Evolutionary conservation across 1,284 basidiomycete genomes (phyloP), one percentile per base, ranked within the genome.

Genomic region (Coniferiporia weirii): DNA sequence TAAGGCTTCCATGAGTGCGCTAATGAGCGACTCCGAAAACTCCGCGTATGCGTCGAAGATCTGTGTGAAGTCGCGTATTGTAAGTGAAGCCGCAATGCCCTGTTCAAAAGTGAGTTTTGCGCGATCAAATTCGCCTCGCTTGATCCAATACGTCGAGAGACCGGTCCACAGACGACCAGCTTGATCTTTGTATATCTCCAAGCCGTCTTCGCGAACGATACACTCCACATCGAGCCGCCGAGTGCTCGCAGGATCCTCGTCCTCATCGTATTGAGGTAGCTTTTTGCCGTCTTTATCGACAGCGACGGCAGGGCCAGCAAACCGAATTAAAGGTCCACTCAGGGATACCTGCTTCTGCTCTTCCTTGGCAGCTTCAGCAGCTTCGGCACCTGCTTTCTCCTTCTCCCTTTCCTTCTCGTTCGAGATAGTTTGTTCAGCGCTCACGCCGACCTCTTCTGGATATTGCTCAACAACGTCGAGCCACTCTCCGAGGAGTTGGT

Each of bases 21-120:
- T 91, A 66, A 98, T 91, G 66, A 98, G 79, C 4, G 90, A 89
- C 73, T 98, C 95, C 57, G 87, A 87, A 69, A 98, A 98, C 69
- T 98, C 95, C 32, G 92, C 88, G 71, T 97, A 98, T 3, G 95
- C 91, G 70, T 99, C 96, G 70, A 99, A 99, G 64, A 99, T 95
- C 70, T 98, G 95, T 1, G 94, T 96, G 72, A 99, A 99, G 75
- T 99, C 97, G 22, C 95, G 87, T 63, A 98, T 90, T 0, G 97
- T 98, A 68, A 99, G 78, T 15, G 98, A 95, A 1, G 77, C 79
- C 9, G 82, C 79, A 64, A 98, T 83, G 8, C 95, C 96, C 32
- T 84, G 75, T 72, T 99, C 97, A 69, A 99, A 99, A 0, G 89
- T 94, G 57, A 80, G 79, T 67, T 84, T 89, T 7, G 91, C 94